Base-by-base conservation (phyloP, 2,329 filamentous ascomycete genomes). In the Fusarium sp. region DNA sequence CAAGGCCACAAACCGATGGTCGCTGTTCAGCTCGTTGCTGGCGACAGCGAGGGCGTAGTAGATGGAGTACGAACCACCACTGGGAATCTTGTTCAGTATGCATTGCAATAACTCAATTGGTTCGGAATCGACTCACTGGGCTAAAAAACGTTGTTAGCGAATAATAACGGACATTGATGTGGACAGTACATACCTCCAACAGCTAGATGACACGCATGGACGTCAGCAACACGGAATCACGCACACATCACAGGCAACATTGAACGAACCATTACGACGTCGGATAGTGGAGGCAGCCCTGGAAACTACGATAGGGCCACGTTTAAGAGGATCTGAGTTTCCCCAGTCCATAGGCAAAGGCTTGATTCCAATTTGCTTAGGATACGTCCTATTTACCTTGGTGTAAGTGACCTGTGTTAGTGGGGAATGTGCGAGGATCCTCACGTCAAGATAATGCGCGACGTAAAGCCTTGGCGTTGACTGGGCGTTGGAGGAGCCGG, bases 1-100 rank as follows among this genome's bases (percentile, higher is more conserved):
- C 6, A 27, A n/a, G 13, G 9, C 18, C 22, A 72, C 83, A 64
- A 80, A 89, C 88, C 84, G 93, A 83, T 98, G 95, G 76, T 97
- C 92, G 45, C 91, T 88, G 71, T 94, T 91, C 67, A 98, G 89
- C 81, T 98, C 93, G 78, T 96, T 95, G 81, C 94, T 97, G 25
- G 96, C 96, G 74, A 98, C 92, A 14, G 96, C 96, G 31, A 98
- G 89, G 25, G 96, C 96, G 81, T 97, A 95, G 85, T 98, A 98
- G 74, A 98, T 96, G 71, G 94, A 95, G 82, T 99, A 98, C 6
- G 95, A 98, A 66, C 97, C 96, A 73, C 97, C 96, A 42, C 84
- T 85, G 33, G 14, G 35, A n/a, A 57, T 65, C 18, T 60, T 63
- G 38, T 52, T 68, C 65, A 77, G 69, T 40, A 65, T 40, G 29